Conservation (phyloP, 257 asterid genomes). For the Ilex aquifolium region DNA sequence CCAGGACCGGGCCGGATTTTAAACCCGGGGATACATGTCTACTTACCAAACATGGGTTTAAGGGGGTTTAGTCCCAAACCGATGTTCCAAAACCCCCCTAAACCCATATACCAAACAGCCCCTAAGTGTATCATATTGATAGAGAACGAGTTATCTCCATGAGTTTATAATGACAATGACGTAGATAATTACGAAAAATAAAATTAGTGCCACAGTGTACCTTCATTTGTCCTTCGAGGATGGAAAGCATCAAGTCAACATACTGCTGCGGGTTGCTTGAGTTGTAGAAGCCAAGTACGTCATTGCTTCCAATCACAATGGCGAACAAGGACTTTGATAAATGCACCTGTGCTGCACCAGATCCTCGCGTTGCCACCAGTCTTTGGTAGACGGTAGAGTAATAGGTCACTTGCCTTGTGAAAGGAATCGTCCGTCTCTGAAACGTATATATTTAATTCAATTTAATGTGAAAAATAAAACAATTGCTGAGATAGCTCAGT, state of each 20-base stretch:
- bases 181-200: no score
- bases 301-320: constrained; percentile 80
- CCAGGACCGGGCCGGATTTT: no score
- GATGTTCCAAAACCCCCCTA: no score
- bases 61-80: no score
- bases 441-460: no score
- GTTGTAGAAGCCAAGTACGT: constrained; percentile 43
- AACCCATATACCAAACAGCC: no score
- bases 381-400: constrained; percentile 36
- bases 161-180: no score
- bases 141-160: no score
- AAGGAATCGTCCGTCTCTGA: constrained; percentile 34
- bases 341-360: constrained; percentile 30
- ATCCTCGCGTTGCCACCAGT: constrained; percentile 35
- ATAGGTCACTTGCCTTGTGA: constrained; percentile 41
- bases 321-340: constrained; percentile 52
- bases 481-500: background rate
- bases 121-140: no score
- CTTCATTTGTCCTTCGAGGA: constrained; percentile 43
- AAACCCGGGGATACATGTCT: no score
- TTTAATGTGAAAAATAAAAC: background rate
- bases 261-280: constrained; percentile 46
- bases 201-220: constrained; percentile 17
- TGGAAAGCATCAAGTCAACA: constrained; percentile 54
- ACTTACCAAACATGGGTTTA: no score